A percentile compares a stretch with the other conserved stretches of the same genome.
Conservation (phyloP, 805 yeast species). For the Candida boleticola region DNA sequence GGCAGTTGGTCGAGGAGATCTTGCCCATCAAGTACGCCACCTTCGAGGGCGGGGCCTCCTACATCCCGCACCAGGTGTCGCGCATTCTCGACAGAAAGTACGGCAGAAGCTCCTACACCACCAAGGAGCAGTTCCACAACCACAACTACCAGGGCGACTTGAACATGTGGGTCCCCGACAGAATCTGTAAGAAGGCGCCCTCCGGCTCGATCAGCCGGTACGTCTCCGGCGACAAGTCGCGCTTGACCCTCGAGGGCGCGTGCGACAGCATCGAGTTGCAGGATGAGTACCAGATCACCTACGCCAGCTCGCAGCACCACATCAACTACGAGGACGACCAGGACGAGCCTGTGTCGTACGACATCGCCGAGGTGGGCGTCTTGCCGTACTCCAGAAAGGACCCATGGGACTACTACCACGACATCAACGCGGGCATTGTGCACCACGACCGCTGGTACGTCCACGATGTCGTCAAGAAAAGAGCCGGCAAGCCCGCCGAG, state of each 20-base stretch:
- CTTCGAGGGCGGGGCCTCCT: conserved; percentile 36
- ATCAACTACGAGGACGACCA: conserved; percentile 17
- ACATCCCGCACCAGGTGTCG: conserved; percentile 33
- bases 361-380: conserved; percentile 22
- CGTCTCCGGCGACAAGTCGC: conserved; percentile 20
- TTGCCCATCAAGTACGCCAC: conserved; percentile 34
- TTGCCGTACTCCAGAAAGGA: conserved; percentile 42
- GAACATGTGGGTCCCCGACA: conserved; percentile 46
- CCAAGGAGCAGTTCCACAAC: conserved; percentile 23
- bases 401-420: conserved; percentile 30
- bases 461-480: conserved; percentile 6
- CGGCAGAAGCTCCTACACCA: conserved; percentile 27
- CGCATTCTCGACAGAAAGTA: conserved; percentile 30
- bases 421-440: conserved; percentile 14
- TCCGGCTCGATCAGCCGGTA: conserved; percentile 10
- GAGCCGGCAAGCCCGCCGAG: too few relatives aligned
- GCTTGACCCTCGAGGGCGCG: conserved; percentile 37
- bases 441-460: conserved; percentile 20
- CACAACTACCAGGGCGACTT: conserved; percentile 44
- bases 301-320: conserved; percentile 25
- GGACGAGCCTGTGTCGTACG: conserved; percentile 23
- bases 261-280: conserved; percentile 32
- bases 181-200: conserved; percentile 34
- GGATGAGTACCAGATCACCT: conserved; percentile 35
- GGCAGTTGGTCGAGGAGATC: conserved; percentile 36